A percentile compares a stretch with the other conserved stretches of the same genome.
phyloP scores from a whole-genome alignment of 148 eudicot genomes.

The Vaccinium macrocarpon region DNA sequence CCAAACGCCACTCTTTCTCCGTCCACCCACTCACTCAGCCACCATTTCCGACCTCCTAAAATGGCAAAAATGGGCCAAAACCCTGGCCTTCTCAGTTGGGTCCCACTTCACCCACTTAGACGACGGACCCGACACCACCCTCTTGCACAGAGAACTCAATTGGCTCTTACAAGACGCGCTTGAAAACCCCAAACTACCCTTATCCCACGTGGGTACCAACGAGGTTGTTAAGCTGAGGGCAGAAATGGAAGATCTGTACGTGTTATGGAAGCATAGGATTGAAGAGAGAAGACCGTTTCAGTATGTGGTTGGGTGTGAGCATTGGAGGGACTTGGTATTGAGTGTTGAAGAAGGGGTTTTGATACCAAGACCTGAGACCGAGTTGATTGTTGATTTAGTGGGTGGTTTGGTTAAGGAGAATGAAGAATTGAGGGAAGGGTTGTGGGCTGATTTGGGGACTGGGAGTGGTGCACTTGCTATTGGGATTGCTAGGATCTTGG shows the following conservation, averaged over 20 bases:
- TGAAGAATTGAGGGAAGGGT: constrained; percentile 48
- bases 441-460: constrained; percentile 97
- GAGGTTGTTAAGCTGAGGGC: constrained; percentile 37
- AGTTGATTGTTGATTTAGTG: constrained; percentile 69
- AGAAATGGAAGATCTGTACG: constrained; percentile 51
- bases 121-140: constrained; percentile 59
- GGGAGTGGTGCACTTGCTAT: constrained; percentile 96
- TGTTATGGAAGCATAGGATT: constrained; percentile 72
- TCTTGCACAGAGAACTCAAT: constrained; percentile 64
- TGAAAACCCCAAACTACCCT: constrained; percentile 35
- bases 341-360: constrained; percentile 89
- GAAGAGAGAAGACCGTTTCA: constrained; percentile 84
- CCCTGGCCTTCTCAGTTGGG: constrained; percentile 50
- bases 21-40: constrained; percentile 54
- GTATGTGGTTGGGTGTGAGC: constrained; percentile 96
- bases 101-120: constrained; percentile 45
- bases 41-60: constrained; percentile 48
- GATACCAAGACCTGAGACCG: constrained; percentile 94
- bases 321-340: constrained; percentile 94
- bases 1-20: constrained; percentile 64
- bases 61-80: constrained; percentile 72
- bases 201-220: constrained; percentile 23
- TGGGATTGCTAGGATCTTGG: constrained; percentile 70
- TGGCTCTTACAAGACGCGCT: constrained; percentile 81
- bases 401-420: constrained; percentile 34